Percentiles rank a stretch among this genome's conserved stretches.
These are phyloP conservation scores for Agaricales sp. DNA, from an alignment of 1,284 basidiomycete species.

Conservation along the genomic window DNA sequence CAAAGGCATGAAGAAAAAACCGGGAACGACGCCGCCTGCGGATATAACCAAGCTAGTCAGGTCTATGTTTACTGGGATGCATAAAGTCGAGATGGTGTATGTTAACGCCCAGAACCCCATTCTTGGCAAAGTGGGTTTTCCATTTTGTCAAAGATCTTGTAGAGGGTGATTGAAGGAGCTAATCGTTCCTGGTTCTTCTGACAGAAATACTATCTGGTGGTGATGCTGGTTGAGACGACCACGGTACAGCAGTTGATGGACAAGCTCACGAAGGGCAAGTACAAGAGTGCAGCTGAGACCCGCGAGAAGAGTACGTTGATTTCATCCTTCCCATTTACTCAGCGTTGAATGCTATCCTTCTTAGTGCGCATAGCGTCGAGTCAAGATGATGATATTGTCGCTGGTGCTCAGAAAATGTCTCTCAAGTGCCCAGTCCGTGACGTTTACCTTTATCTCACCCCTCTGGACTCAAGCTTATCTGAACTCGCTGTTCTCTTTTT, in stretches of 20 bases:
- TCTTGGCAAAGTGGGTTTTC: constrained; percentile 49
- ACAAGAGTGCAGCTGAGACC: constrained; percentile 57
- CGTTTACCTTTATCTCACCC: background rate
- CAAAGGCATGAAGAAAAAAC: constrained; percentile 91
- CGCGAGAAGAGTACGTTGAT: constrained; percentile 46
- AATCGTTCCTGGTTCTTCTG: constrained; percentile 5
- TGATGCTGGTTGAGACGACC: constrained; percentile 73
- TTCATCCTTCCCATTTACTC: background rate
- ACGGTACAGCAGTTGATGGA: constrained; percentile 58
- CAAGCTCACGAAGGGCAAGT: constrained; percentile 55
- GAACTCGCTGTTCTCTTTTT: constrained; percentile 5
- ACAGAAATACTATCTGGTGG: constrained; percentile 80
- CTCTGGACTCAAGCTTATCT: constrained; percentile 6
- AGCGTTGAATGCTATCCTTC: constrained; percentile 7
- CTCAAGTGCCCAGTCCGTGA: constrained; percentile 82
- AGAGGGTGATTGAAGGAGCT: too few species aligned
- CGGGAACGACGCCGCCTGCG: constrained; percentile 90
- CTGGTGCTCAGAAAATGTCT: constrained; percentile 80
- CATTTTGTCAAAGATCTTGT: constrained; percentile 5
- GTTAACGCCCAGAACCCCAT: constrained; percentile 79
- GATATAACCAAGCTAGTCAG: constrained; percentile 62
- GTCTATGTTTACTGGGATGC: background rate
- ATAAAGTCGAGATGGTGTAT: constrained; percentile 77
- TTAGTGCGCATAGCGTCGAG: constrained; percentile 50
- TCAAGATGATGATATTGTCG: constrained; percentile 83